Evolutionary conservation across 1,284 basidiomycete species (phyloP).

Genomic region (Afroboletus lepidellus): DNA sequence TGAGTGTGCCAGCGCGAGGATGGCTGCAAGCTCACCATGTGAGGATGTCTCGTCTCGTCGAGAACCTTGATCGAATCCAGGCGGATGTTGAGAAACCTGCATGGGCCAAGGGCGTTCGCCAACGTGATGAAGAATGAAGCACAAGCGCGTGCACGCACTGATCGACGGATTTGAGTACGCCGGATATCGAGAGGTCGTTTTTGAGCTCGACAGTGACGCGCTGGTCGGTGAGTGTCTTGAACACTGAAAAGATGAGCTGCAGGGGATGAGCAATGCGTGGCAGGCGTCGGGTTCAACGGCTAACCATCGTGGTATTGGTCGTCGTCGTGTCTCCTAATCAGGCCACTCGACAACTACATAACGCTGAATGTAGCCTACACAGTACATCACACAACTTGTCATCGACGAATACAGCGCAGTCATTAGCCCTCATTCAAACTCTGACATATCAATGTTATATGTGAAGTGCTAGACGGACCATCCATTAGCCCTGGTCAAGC

Average conservation of each 20-base stretch:
- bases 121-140: background rate
- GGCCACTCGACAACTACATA: background rate
- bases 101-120: background rate
- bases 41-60: slow-evolving; percentile 92
- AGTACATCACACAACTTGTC: background rate
- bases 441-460: slow-evolving; percentile 62
- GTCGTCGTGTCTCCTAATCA: background rate
- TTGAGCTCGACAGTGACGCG: slow-evolving; percentile 97
- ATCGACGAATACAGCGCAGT: background rate
- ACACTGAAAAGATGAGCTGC: slow-evolving; percentile 95
- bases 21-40: slow-evolving; percentile 70
- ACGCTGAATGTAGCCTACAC: background rate
- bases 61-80: slow-evolving; percentile 92
- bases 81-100: slow-evolving; percentile 95
- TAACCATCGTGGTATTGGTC: slow-evolving; percentile 21
- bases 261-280: slow-evolving; percentile 10
- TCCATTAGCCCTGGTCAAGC: slow-evolving; percentile 18
- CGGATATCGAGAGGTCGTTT: slow-evolving; percentile 97
- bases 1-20: background rate
- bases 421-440: slow-evolving; percentile 44
- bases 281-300: slow-evolving; percentile 1
- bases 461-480: slow-evolving; percentile 53
- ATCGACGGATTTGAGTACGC: slow-evolving; percentile 96
- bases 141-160: slow-evolving; percentile 59
- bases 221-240: slow-evolving; percentile 99